Percentiles rank a stretch among this genome's conserved stretches.
These are phyloP conservation scores for Iris macrosiphon DNA, from an alignment of 106 monocot genomes.

Conservation along the genomic window DNA sequence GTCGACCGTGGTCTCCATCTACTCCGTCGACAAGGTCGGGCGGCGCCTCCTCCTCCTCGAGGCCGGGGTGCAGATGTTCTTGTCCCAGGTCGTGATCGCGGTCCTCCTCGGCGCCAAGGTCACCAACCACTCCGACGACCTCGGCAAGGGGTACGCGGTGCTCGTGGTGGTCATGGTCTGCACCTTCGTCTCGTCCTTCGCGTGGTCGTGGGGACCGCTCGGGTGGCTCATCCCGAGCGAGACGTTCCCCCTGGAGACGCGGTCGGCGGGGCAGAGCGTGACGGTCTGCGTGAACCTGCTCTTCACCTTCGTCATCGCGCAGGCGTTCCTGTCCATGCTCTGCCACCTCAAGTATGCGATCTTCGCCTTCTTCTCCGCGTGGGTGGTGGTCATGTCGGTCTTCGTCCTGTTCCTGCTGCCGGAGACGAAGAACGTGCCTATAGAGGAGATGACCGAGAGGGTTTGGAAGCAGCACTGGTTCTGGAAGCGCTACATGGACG, in stretches of 20 bases:
- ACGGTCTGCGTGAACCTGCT: constrained; percentile 12
- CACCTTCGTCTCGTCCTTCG: constrained; percentile 6
- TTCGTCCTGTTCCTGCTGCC: constrained; percentile 13
- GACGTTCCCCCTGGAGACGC: constrained; percentile 14
- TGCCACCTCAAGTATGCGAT: constrained; percentile 74
- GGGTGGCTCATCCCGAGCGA: constrained; percentile 18
- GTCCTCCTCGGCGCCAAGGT: constrained; percentile 10
- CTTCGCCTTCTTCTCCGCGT: constrained; percentile 66
- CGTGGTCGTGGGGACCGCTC: constrained; percentile 16
- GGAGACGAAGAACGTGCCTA: constrained; percentile 17
- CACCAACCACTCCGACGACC: constrained; percentile 6
- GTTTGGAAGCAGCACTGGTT: constrained; percentile 24
- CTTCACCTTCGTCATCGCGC: constrained; percentile 13
- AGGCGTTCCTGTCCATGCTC: constrained; percentile 66
- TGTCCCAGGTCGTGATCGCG: constrained; percentile 10
- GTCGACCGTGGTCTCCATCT: constrained; percentile 10
- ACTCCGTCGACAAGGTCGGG: constrained; percentile 10
- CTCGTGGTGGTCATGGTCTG: constrained; percentile 7
- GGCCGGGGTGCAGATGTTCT: constrained; percentile 14
- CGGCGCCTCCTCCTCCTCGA: constrained; percentile 10
- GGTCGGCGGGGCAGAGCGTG: constrained; percentile 15
- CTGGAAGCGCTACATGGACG: constrained; percentile 12
- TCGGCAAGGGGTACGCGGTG: constrained; percentile 3
- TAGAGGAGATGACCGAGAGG: constrained; percentile 19
- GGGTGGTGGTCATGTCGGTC: constrained; percentile 56